Conservation (phyloP, 805 yeast species). For the Yarrowia sp. region DNA sequence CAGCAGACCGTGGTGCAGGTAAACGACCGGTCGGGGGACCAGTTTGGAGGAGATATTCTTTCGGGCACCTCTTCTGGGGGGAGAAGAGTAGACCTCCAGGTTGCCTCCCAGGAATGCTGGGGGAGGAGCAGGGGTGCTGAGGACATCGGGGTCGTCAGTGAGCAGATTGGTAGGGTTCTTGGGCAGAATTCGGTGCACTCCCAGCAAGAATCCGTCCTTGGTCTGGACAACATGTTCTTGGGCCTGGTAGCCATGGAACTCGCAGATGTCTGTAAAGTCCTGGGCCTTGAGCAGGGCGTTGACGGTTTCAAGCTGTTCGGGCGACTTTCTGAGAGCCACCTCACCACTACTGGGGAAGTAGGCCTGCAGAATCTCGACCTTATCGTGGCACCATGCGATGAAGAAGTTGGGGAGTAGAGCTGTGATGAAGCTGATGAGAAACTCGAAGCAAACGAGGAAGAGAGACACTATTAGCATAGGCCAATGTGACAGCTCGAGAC, state of each 20-base stretch:
- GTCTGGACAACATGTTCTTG: constrained; percentile 79
- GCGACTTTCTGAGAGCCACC: constrained; percentile 5
- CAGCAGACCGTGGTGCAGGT: constrained; percentile 86
- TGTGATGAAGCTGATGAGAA: constrained; percentile 35
- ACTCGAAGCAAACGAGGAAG: constrained; percentile 36
- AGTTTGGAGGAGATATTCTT: not conserved
- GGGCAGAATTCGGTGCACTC: constrained; percentile 59
- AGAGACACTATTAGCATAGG: constrained; percentile 37
- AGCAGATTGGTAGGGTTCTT: not conserved
- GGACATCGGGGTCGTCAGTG: not conserved
- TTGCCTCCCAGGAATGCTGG: not conserved
- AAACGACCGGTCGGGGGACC: constrained; percentile 49
- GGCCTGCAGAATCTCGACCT: constrained; percentile 25
- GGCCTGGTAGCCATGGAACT: constrained; percentile 60
- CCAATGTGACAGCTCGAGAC: constrained; percentile 36
- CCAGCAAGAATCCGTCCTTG: constrained; percentile 69
- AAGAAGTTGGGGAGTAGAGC: constrained; percentile 34
- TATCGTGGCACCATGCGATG: constrained; percentile 31
- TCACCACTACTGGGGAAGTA: constrained; percentile 14
- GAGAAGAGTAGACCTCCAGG: constrained; percentile 3
- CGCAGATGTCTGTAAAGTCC: constrained; percentile 60
- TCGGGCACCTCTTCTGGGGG: constrained; percentile 20
- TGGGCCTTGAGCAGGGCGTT: constrained; percentile 14
- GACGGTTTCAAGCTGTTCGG: constrained; percentile 15
- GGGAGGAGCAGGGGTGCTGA: not conserved